Conservation (phyloP, 1,284 basidiomycete species). For the Puccinia triticina region DNA sequence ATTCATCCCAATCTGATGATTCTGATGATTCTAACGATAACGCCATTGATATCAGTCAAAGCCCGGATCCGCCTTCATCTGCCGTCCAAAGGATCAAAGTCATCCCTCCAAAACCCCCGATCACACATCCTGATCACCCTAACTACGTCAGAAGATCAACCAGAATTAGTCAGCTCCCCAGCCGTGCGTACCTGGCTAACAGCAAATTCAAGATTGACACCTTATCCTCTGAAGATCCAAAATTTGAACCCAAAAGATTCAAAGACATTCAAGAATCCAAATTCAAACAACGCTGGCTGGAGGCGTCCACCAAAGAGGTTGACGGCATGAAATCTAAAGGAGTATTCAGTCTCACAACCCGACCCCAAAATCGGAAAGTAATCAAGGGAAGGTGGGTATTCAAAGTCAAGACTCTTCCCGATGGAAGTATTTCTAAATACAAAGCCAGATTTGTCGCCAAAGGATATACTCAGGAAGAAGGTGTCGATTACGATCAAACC, state of each 20-base stretch:
- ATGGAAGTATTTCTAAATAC: conserved; percentile 32
- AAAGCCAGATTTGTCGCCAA: conserved; percentile 52
- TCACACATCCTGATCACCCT: neutral
- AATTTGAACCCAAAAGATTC: neutral
- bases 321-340: neutral
- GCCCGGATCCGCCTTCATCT: too few relatives aligned
- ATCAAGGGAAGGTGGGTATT: neutral
- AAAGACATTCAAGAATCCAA: neutral
- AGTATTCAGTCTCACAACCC: neutral
- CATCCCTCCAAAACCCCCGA: neutral
- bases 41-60: too few relatives aligned
- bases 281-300: neutral
- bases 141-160: neutral
- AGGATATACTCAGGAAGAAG: conserved; percentile 51
- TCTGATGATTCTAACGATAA: neutral
- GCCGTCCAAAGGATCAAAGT: too few relatives aligned
- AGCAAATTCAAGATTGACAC: neutral
- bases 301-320: neutral
- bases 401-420: conserved; percentile 34
- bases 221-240: neutral
- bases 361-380: neutral
- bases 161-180: neutral
- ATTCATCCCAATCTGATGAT: too few relatives aligned
- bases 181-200: neutral
- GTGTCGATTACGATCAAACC: too few relatives aligned